These are phyloP conservation scores for Aspergillus bombycis DNA, from an alignment of 2,329 filamentous ascomycete genomes.

Conservation along the genomic window DNA sequence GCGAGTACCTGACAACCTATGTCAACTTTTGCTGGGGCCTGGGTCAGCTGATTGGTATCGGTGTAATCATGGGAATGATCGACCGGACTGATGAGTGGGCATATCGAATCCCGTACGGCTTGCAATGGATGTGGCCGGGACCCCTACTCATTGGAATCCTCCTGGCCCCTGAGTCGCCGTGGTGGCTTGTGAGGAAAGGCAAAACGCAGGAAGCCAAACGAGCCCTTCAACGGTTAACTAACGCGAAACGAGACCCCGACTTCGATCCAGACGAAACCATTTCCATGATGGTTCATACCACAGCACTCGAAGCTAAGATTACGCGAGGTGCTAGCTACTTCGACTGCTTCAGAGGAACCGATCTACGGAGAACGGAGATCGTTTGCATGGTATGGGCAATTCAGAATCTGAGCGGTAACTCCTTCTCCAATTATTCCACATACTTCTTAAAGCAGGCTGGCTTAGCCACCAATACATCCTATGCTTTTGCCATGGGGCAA, in stretches of 20 bases:
- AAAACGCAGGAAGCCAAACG: slow-evolving; percentile 52
- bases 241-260: slow-evolving; percentile 58
- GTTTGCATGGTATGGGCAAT: slow-evolving; percentile 67
- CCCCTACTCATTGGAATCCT: slow-evolving; percentile 52
- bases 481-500: slow-evolving; percentile 61
- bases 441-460: slow-evolving; percentile 63
- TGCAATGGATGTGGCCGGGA: slow-evolving; percentile 59
- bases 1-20: slow-evolving; percentile 50
- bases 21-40: slow-evolving; percentile 53
- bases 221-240: slow-evolving; percentile 49
- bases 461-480: slow-evolving; percentile 52
- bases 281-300: slow-evolving; percentile 91
- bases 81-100: slow-evolving; percentile 52
- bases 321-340: slow-evolving; percentile 73
- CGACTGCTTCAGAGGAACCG: slow-evolving; percentile 81
- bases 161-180: slow-evolving; percentile 56
- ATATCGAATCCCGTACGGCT: slow-evolving; percentile 55
- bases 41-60: slow-evolving; percentile 55
- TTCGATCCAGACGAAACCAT: slow-evolving; percentile 84
- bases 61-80: slow-evolving; percentile 54
- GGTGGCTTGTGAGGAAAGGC: slow-evolving; percentile 55
- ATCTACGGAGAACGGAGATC: slow-evolving; percentile 77
- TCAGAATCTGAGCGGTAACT: slow-evolving; percentile 66
- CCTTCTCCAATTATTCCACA: slow-evolving; percentile 66
- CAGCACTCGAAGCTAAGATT: slow-evolving; percentile 75